Conservation (phyloP, 768 basidiomycete genomes). For the Tricholoma furcatifolium region DNA sequence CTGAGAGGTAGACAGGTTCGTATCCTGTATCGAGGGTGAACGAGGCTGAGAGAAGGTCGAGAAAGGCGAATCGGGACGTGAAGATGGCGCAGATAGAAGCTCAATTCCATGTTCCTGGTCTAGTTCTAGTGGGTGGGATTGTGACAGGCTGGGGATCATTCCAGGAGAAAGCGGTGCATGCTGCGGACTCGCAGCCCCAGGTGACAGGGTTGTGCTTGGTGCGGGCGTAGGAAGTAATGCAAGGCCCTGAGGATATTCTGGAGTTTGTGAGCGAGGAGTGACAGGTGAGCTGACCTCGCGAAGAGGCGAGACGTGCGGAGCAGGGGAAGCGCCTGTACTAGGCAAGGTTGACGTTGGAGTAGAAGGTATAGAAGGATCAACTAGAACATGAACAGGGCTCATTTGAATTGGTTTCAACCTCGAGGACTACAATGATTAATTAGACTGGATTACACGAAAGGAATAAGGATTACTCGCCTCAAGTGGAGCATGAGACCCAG, state of each 20-base stretch:
- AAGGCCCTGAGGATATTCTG: constrained; percentile 8
- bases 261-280: constrained; percentile 17
- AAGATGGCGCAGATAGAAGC: constrained; percentile 43
- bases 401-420: constrained; percentile 33
- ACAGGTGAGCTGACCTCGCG: constrained; percentile 12
- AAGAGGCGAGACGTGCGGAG: constrained; percentile 18
- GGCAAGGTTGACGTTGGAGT: constrained; percentile 24
- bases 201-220: constrained; percentile 9
- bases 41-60: constrained; percentile 23
- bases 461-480: constrained; percentile 38
- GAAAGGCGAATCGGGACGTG: constrained; percentile 40
- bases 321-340: constrained; percentile 23
- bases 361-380: constrained; percentile 30
- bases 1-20: constrained; percentile 8
- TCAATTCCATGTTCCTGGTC: constrained; percentile 43
- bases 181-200: constrained; percentile 5
- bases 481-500: constrained; percentile 30
- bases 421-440: constrained; percentile 2
- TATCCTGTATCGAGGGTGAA: constrained; percentile 10
- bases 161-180: constrained; percentile 17
- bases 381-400: constrained; percentile 47
- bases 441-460: neutral
- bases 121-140: constrained; percentile 41
- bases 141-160: constrained; percentile 38
- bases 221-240: constrained; percentile 14